Evolutionary conservation across 73 alveolate genomes (phyloP), one percentile per base, ranked within the genome.

Genomic region (Symbiodinium pilosum): DNA sequence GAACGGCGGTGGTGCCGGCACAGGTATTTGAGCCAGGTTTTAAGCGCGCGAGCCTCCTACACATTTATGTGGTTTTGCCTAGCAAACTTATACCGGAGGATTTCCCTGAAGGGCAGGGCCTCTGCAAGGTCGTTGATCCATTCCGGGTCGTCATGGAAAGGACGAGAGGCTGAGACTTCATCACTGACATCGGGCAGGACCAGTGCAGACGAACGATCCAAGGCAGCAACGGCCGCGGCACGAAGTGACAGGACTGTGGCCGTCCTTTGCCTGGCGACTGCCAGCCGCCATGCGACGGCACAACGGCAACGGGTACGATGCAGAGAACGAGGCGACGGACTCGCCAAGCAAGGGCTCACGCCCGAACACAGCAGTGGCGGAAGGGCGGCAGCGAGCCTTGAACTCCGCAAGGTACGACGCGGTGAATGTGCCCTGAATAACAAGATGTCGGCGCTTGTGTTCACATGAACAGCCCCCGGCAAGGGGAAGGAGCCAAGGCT

Each of bases 11-110:
- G n/a, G n/a, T n/a, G n/a, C n/a, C n/a, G n/a, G n/a, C n/a, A n/a
- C n/a, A n/a, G n/a, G n/a, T n/a, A n/a, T 68, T 87, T 87, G 30
- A 87, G 1, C 84, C 94, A 87, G n/a, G 94, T 54, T 36, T 87
- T 87, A 30, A 38, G 41, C 0, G 39, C 84, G 32, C 94, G 34
- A 43, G 84, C 9, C 85, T 87, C 94, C 51, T 38, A 16, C 8
- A 47, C 64, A 47, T 47, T 47, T 8, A 47, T 47, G 86, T 59
- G 85, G 30, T 30, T 30, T 3, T 2, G 1, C 34, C 36, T 52
- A 34, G 24, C 18, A 43, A 85, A 85, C 54, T 36, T 26, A 51
- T 85, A 85, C 51, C 93, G 9, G 18, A 85, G 21, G 12, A 85
- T 38, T 81, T 85, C 93, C 34, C 34, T 21, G 47, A 85, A 85